Conservation (phyloP, 306 rosid genomes). For the Myrica gale region DNA sequence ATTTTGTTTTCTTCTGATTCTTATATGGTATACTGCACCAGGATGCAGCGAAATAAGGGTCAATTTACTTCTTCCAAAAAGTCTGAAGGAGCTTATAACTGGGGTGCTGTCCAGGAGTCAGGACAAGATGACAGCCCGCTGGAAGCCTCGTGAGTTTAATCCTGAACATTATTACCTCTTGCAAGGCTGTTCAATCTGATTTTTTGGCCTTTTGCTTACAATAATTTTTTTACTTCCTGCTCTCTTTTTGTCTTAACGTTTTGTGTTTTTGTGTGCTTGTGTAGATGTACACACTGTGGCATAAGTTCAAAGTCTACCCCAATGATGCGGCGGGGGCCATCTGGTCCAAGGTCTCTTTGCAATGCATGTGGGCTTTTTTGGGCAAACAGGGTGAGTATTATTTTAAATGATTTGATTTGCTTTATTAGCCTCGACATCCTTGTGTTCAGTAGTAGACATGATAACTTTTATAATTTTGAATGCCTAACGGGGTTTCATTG, state of each 20-base stretch:
- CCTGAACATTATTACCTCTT: slow-evolving; percentile 13
- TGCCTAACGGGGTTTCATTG: background rate
- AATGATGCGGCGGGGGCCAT: slow-evolving; percentile 97
- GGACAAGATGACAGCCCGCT: slow-evolving; percentile 65
- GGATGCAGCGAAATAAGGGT: slow-evolving; percentile 98
- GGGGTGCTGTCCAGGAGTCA: slow-evolving; percentile 62
- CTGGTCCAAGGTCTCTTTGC: slow-evolving; percentile 95
- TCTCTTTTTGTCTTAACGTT: slow-evolving; percentile 15
- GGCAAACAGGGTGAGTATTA: slow-evolving; percentile 83
- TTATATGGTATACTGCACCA: slow-evolving; percentile 34
- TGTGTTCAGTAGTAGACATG: background rate
- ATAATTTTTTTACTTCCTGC: background rate
- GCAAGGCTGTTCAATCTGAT: background rate
- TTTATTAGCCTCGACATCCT: background rate
- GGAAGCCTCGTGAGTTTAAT: slow-evolving; percentile 73
- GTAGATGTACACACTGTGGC: slow-evolving; percentile 87
- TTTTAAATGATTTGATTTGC: slow-evolving; percentile 17
- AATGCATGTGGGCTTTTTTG: slow-evolving; percentile 96
- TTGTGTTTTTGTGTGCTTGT: slow-evolving; percentile 30
- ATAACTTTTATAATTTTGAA: background rate
- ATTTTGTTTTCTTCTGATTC: slow-evolving; percentile 27
- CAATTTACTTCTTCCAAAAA: slow-evolving; percentile 88
- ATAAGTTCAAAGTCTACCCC: slow-evolving; percentile 84
- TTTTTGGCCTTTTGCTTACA: background rate
- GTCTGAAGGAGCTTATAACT: slow-evolving; percentile 70